A percentile compares a stretch with the other conserved stretches of the same genome.
These are phyloP conservation scores for Parathielavia appendiculata DNA, from an alignment of 495 filamentous ascomycete genomes.

Conservation along the genomic window DNA sequence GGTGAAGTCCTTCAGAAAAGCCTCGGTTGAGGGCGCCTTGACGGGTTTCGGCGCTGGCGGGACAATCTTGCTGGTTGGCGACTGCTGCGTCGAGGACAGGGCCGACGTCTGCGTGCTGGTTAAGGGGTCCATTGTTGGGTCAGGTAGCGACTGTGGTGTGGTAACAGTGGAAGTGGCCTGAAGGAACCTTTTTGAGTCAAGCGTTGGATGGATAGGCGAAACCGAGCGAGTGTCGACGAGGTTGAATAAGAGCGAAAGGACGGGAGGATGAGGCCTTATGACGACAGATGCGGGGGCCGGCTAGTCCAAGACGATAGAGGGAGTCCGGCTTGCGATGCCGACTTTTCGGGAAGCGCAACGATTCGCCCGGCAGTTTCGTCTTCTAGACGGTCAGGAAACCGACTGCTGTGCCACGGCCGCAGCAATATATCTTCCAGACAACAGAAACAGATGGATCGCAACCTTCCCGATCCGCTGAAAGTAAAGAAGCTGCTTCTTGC, in stretches of 20 bases:
- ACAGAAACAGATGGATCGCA: neutral
- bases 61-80: constrained; percentile 23
- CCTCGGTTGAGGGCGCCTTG: constrained; percentile 47
- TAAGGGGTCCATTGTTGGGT: constrained; percentile 34
- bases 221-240: neutral
- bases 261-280: constrained; percentile 1
- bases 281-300: neutral
- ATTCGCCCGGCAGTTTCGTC: neutral
- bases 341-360: neutral
- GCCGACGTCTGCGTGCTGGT: constrained; percentile 27
- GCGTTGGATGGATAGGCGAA: neutral
- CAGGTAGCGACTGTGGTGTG: neutral
- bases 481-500: neutral
- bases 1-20: constrained; percentile 72
- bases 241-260: neutral
- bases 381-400: neutral
- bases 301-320: neutral
- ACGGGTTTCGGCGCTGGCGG: constrained; percentile 32
- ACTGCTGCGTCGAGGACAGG: constrained; percentile 26
- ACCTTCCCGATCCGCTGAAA: neutral
- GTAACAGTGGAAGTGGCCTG: neutral
- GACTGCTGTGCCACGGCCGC: constrained; percentile 10
- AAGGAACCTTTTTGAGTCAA: neutral
- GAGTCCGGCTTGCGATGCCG: neutral
- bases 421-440: constrained; percentile 1